Percentiles rank a stretch among this genome's conserved stretches.
phyloP scores from a whole-genome alignment of 192 early-diverging fungal species.

The Coemansia sp. region DNA sequence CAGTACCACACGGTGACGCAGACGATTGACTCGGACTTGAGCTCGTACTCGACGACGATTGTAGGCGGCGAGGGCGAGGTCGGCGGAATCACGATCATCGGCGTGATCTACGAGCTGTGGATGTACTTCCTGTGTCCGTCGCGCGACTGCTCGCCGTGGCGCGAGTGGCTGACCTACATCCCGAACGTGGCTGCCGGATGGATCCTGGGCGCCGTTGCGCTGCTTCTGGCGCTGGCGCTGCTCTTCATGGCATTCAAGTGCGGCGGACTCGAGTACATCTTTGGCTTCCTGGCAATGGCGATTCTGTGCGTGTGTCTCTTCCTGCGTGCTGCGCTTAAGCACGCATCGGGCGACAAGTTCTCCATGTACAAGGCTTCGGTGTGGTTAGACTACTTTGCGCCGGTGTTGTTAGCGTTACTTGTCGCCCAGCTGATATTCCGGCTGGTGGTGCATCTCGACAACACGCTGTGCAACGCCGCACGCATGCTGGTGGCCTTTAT shows the following conservation, averaged over 20 bases:
- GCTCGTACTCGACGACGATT: constrained; percentile 28
- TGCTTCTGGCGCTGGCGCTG: constrained; percentile 35
- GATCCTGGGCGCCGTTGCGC: constrained; percentile 40
- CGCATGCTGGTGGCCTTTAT: constrained; percentile 37
- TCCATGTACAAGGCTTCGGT: constrained; percentile 46
- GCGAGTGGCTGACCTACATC: constrained; percentile 56
- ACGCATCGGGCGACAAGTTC: constrained; percentile 23
- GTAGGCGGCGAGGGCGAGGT: constrained; percentile 44
- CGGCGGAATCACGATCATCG: constrained; percentile 37
- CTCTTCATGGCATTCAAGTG: constrained; percentile 46
- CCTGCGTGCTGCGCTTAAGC: constrained; percentile 30
- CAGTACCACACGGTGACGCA: constrained; percentile 25
- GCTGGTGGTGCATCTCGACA: constrained; percentile 44
- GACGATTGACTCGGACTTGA: constrained; percentile 8
- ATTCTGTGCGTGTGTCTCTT: constrained; percentile 38
- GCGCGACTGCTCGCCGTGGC: constrained; percentile 39
- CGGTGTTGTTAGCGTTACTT: constrained; percentile 31
- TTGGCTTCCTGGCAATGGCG: constrained; percentile 41
- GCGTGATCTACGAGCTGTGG: constrained; percentile 43
- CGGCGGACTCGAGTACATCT: constrained; percentile 44
- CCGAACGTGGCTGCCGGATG: constrained; percentile 48
- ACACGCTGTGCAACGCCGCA: constrained; percentile 32
- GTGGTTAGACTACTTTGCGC: constrained; percentile 53
- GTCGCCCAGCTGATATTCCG: constrained; percentile 47
- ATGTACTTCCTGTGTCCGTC: constrained; percentile 55